Evolutionary conservation across 2,329 filamentous ascomycete genomes (phyloP).

Genomic region (Trichoderma sp.): DNA sequence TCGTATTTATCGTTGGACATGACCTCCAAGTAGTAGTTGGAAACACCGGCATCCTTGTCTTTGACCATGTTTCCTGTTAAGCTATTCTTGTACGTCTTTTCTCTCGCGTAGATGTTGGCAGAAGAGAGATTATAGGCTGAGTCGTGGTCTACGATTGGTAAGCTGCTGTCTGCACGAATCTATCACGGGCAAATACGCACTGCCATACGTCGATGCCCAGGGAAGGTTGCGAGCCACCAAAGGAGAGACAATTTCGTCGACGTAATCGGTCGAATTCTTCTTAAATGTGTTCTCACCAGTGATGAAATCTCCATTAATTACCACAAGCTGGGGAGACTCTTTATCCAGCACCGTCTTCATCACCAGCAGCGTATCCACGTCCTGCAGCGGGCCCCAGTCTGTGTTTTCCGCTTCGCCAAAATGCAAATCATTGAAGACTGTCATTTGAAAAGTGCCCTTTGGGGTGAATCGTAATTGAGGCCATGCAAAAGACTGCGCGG

Average conservation of each 20-base stretch:
- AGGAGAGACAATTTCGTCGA: background rate
- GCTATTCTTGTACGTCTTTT: background rate
- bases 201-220: conserved; percentile 1
- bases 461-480: background rate
- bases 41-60: background rate
- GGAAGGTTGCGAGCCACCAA: background rate
- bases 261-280: background rate
- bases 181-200: background rate
- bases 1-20: background rate
- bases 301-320: background rate
- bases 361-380: conserved; percentile 10
- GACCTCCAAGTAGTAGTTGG: background rate
- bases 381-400: conserved; percentile 10
- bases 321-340: background rate
- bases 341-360: background rate
- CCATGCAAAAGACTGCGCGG: background rate
- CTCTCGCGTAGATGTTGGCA: background rate
- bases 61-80: background rate
- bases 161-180: background rate
- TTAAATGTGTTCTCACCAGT: background rate
- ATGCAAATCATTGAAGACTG: conserved; percentile 14
- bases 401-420: conserved; percentile 11
- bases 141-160: background rate
- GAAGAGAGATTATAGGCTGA: background rate
- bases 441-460: conserved; percentile 14